These are phyloP conservation scores for Microcyclospora pomicola DNA, from an alignment of 2,329 filamentous ascomycete species.

Conservation along the genomic window DNA sequence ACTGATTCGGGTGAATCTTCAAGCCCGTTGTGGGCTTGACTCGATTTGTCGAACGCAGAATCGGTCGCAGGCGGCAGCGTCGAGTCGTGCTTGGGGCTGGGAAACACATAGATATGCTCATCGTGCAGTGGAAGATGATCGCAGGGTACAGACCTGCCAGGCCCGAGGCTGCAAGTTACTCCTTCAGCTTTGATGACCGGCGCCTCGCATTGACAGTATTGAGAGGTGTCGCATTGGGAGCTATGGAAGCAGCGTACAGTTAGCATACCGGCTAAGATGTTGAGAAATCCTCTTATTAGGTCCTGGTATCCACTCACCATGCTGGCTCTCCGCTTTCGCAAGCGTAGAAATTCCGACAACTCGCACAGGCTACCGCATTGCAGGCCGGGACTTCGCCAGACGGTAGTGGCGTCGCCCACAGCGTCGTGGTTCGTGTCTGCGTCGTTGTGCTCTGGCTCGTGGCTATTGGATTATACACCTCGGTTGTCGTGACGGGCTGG, in stretches of 20 bases:
- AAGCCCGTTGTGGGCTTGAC: no score
- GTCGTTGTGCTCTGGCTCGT: not conserved
- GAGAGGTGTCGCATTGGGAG: constrained; percentile 2
- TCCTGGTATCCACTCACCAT: constrained; percentile 1
- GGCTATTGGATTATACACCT: no score
- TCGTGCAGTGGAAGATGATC: not conserved
- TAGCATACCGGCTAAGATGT: not conserved
- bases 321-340: constrained; percentile 1
- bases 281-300: not conserved
- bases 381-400: no score
- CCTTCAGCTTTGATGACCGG: not conserved
- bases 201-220: constrained; percentile 2
- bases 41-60: no score
- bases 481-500: not conserved
- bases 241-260: constrained; percentile 1
- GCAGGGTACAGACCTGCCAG: not conserved
- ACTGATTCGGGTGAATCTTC: no score
- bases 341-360: constrained; percentile 3
- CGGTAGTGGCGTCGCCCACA: no score
- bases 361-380: constrained; percentile 3
- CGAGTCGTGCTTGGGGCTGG: no score
- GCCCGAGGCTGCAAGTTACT: not conserved
- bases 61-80: no score
- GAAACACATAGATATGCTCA: no score
- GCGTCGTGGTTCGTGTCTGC: constrained; percentile 1